Percentiles rank a stretch among this genome's conserved stretches.
These are phyloP conservation scores for Sordariomycetes sp. DNA, from an alignment of 2,329 filamentous ascomycete genomes.

Conservation along the genomic window DNA sequence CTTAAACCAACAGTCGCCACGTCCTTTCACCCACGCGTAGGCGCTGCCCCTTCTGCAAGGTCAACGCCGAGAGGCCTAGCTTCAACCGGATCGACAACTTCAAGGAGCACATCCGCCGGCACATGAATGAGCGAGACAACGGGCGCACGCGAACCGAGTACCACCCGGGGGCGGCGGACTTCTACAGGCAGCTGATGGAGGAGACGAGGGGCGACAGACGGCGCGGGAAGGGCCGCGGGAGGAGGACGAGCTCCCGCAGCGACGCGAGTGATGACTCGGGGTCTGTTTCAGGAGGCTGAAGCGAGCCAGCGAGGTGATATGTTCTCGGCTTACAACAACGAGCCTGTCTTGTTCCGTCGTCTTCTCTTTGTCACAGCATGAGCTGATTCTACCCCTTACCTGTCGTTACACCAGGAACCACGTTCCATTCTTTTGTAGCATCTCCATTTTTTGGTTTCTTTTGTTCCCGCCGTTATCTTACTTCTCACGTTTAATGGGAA, in stretches of 20 bases:
- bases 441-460: no score
- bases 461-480: no score
- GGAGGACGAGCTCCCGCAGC: not conserved
- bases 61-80: conserved; percentile 2
- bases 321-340: no score
- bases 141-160: conserved; percentile 1
- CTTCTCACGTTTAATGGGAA: no score
- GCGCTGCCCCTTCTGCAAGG: conserved; percentile 5
- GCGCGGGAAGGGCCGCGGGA: not conserved
- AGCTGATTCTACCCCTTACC: no score
- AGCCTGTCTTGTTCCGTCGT: no score
- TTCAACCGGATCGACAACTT: conserved; percentile 12
- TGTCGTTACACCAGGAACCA: no score
- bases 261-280: not conserved
- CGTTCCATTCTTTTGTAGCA: no score
- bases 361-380: no score
- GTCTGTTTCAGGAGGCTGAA: no score
- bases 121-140: conserved; percentile 8
- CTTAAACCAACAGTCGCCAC: not conserved
- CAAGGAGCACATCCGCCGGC: conserved; percentile 11
- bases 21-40: not conserved
- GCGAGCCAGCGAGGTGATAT: no score
- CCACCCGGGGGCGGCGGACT: conserved; percentile 1
- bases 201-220: not conserved
- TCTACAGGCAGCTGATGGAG: not conserved